Percentiles rank a stretch among this genome's conserved stretches.
These are phyloP conservation scores for Apiotrichum sp. DNA, from an alignment of 1,284 basidiomycete genomes.

Conservation along the genomic window DNA sequence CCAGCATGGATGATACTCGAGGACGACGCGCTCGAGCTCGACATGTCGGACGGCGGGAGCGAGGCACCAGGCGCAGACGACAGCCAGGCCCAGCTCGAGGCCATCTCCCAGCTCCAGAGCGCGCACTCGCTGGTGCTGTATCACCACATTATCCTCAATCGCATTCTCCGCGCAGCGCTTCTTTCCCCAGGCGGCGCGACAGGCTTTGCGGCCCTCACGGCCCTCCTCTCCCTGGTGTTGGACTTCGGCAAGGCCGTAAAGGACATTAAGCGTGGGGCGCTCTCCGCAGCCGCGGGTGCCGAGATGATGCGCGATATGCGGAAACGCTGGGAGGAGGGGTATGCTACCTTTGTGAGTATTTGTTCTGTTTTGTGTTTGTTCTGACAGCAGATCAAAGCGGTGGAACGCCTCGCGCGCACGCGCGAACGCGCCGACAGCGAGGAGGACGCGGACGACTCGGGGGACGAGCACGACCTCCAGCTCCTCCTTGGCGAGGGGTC, in stretches of 20 bases:
- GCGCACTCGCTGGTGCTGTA: conserved; percentile 65
- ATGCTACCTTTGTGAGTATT: background rate
- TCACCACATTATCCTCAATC: conserved; percentile 66
- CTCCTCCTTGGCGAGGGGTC: background rate
- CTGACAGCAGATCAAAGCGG: background rate
- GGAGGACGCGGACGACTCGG: background rate
- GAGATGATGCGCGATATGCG: conserved; percentile 44
- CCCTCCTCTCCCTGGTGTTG: conserved; percentile 61
- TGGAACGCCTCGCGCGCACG: background rate
- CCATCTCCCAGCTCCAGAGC: conserved; percentile 48
- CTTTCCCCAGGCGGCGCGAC: conserved; percentile 58
- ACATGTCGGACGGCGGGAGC: conserved; percentile 9
- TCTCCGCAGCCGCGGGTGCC: conserved; percentile 57
- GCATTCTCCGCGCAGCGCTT: conserved; percentile 70
- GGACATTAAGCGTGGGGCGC: conserved; percentile 54
- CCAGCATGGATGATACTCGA: conserved; percentile 12
- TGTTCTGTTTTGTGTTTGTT: background rate
- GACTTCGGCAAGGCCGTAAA: conserved; percentile 64
- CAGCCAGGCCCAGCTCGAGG: conserved; percentile 17
- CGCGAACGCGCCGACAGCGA: background rate
- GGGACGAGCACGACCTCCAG: conserved; percentile 1
- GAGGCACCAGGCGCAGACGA: conserved; percentile 30
- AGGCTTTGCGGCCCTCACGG: conserved; percentile 58
- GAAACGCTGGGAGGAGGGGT: background rate
- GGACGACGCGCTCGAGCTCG: conserved; percentile 18